Base-by-base conservation (phyloP, 805 yeast species). In the Cyberlindnera xishuangbannaensis region DNA sequence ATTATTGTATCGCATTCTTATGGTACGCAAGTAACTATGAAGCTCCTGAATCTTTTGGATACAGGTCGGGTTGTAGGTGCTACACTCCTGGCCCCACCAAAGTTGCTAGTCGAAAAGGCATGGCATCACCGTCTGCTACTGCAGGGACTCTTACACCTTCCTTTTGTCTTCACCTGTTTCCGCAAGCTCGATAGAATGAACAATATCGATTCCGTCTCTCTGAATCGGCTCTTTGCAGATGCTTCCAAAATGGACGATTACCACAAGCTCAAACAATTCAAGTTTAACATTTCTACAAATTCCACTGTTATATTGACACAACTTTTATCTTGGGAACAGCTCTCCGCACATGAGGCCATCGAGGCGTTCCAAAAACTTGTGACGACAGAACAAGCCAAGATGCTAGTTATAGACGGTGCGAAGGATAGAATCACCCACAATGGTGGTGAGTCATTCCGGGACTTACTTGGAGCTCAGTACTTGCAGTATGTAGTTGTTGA, bases 1-100 rank as follows among this genome's bases (percentile, higher is more conserved):
- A 59, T 74, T 3, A 46, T 80, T 17, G 55, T 80, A 6, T 88
- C 86, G 13, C 92, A 81, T 58, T 80, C 88, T 2, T 76, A 78
- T 77, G 94, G 90, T 5, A 67, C 83, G 6, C 73, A 68, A 37
- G 50, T 81, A 18, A 57, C 71, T 3, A 56, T 71, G 8, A 73
- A 71, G 39, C 55, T 73, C 17, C 19, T 42, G 5, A 33, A 37
- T 5, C 9, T 17, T 13, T 20, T 32, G 9, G 29, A 16, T 4
- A 36, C 30, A 7, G n/a, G n/a, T n/a, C n/a, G n/a, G n/a, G 28
- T 50, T 5, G 39, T 39, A 7, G 39, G 38, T 5, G 24, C 37
- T 12, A 31, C 69, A 5, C 53, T 76, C 18, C 46, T 76, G 29
- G 60, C 78, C 1, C 76, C 78, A 3, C 81, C 83, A 7, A 53